Conservation (phyloP, 2,329 filamentous ascomycete species). For the Phaeophleospora eucalypticola region DNA sequence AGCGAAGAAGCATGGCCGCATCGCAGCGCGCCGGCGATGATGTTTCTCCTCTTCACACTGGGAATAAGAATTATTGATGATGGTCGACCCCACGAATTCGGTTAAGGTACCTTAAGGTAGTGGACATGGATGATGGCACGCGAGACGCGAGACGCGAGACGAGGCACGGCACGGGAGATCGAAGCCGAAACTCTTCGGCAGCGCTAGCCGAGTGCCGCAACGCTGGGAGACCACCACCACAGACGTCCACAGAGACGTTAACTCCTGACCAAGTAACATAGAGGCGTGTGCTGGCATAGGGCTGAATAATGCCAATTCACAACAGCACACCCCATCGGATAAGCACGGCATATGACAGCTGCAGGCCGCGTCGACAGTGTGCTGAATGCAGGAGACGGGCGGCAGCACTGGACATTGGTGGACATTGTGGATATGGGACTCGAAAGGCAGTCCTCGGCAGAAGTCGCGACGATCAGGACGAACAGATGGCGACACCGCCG, state of each 20-base stretch:
- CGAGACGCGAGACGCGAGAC: background rate
- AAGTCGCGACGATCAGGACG: background rate
- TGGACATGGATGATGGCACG: background rate
- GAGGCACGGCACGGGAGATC: background rate
- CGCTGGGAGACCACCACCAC: no score
- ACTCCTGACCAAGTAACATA: no score
- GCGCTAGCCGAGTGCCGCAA: background rate
- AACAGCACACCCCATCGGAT: no score
- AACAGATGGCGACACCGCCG: no score
- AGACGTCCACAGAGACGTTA: no score
- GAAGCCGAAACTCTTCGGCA: background rate
- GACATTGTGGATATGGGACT: background rate
- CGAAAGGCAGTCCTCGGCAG: background rate
- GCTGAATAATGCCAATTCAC: background rate
- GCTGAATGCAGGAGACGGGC: no score
- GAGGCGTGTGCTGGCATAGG: background rate
- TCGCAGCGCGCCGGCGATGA: slow-evolving; percentile 3
- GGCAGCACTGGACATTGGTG: background rate
- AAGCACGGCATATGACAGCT: background rate
- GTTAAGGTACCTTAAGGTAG: no score
- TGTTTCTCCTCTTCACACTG: no score
- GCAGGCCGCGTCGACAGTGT: background rate
- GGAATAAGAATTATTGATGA: no score
- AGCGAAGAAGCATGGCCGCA: slow-evolving; percentile 28
- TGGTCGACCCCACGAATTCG: no score